phyloP scores from a whole-genome alignment of 768 basidiomycete genomes.

The Tricholoma bakamatsutake region DNA sequence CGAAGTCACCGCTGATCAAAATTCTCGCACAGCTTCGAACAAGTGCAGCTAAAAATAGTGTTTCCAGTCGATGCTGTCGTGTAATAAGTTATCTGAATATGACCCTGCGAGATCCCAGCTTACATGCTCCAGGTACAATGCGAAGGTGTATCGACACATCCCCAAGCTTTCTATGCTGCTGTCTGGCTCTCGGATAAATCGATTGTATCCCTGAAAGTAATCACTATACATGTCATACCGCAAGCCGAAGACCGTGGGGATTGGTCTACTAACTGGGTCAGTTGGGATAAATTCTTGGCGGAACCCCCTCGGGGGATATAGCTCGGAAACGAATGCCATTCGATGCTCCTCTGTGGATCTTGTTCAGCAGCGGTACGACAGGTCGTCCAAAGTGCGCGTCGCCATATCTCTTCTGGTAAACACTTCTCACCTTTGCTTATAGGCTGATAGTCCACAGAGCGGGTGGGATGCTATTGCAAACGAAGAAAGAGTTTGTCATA shows the following conservation, averaged over 20 bases:
- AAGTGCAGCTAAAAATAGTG: slow-evolving; percentile 69
- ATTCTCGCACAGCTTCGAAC: slow-evolving; percentile 49
- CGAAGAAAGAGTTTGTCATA: slow-evolving; percentile 64
- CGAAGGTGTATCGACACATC: slow-evolving; percentile 60
- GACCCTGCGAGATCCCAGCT: slow-evolving; percentile 8
- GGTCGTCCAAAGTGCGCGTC: slow-evolving; percentile 57
- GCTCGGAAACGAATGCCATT: slow-evolving; percentile 57
- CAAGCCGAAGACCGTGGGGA: slow-evolving; percentile 24
- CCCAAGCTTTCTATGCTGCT: slow-evolving; percentile 58
- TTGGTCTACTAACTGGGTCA: slow-evolving; percentile 46
- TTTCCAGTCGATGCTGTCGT: slow-evolving; percentile 72
- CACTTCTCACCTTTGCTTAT: slow-evolving; percentile 8
- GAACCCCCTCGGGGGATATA: slow-evolving; percentile 51
- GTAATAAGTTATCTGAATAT: slow-evolving; percentile 36
- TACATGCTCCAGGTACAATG: slow-evolving; percentile 51
- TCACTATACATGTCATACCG: slow-evolving; percentile 48
- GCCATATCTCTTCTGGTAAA: not conserved
- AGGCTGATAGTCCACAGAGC: slow-evolving; percentile 77
- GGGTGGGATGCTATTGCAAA: slow-evolving; percentile 72
- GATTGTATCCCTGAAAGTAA: slow-evolving; percentile 38
- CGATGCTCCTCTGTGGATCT: slow-evolving; percentile 80
- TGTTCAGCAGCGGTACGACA: slow-evolving; percentile 83
- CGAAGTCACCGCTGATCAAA: not conserved
- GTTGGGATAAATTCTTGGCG: slow-evolving; percentile 49
- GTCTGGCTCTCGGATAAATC: slow-evolving; percentile 35